phyloP scores from a whole-genome alignment of 2,329 filamentous ascomycete genomes.

The Trichoderma arundinaceum region DNA sequence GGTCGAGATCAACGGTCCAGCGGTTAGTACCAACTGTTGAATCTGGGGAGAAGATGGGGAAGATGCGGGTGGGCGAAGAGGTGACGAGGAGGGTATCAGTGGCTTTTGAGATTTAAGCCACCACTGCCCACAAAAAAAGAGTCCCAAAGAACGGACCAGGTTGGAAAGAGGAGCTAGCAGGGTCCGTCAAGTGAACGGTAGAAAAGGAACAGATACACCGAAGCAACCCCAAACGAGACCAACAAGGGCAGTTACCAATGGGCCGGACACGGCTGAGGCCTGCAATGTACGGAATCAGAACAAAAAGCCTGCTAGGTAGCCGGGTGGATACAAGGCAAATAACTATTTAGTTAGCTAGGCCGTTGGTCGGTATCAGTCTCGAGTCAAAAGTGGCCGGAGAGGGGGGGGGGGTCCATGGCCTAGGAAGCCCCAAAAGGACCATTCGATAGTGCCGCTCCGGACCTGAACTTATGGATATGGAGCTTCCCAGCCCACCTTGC shows the following conservation, averaged over 20 bases:
- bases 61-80: conserved; percentile 29
- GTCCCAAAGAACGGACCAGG: conserved; percentile 11
- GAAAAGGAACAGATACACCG: conserved; percentile 32
- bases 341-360: conserved; percentile 20
- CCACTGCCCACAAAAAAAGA: conserved; percentile 16
- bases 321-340: conserved; percentile 29
- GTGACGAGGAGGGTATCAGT: conserved; percentile 33
- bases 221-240: conserved; percentile 35
- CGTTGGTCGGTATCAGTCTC: conserved; percentile 32
- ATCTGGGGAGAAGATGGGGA: conserved; percentile 31
- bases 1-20: conserved; percentile 8
- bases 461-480: conserved; percentile 31
- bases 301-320: conserved; percentile 9
- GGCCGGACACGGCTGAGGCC: conserved; percentile 35
- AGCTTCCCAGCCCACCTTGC: conserved; percentile 30
- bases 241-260: conserved; percentile 34
- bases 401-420: conserved; percentile 19
- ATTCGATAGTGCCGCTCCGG: conserved; percentile 32
- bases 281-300: conserved; percentile 24
- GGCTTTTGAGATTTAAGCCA: conserved; percentile 38
- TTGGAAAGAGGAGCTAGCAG: conserved; percentile 31
- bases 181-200: conserved; percentile 22
- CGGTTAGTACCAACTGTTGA: conserved; percentile 10
- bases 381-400: conserved; percentile 25
- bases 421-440: conserved; percentile 31